A percentile compares a stretch with the other conserved stretches of the same genome.
phyloP scores from a whole-genome alignment of 2,329 filamentous ascomycete species.

The Neofusicoccum kwambonambiense region DNA sequence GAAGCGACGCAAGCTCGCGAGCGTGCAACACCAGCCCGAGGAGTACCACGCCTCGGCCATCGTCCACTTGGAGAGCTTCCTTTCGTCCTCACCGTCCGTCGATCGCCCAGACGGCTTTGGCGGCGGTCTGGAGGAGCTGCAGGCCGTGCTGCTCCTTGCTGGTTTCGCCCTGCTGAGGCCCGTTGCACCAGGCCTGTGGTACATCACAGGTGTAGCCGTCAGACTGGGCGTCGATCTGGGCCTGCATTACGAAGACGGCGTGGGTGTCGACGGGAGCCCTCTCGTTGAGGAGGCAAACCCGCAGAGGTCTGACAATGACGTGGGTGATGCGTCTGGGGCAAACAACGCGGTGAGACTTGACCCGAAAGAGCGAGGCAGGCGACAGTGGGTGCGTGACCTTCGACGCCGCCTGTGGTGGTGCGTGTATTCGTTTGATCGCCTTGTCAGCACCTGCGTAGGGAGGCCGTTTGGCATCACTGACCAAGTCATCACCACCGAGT shows the following conservation, averaged over 20 bases:
- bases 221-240: slow-evolving; percentile 88
- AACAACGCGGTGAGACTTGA: slow-evolving; percentile 39
- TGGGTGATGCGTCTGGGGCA: slow-evolving; percentile 13
- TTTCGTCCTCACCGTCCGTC: slow-evolving; percentile 62
- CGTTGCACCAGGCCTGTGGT: slow-evolving; percentile 92
- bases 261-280: slow-evolving; percentile 54
- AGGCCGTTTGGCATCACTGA: slow-evolving; percentile 94
- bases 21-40: slow-evolving; percentile 74
- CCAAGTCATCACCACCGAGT: slow-evolving; percentile 92
- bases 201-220: slow-evolving; percentile 92
- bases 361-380: slow-evolving; percentile 61
- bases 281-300: slow-evolving; percentile 37
- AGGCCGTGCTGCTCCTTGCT: slow-evolving; percentile 86
- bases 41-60: slow-evolving; percentile 96
- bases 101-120: slow-evolving; percentile 65
- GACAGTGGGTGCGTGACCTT: slow-evolving; percentile 83
- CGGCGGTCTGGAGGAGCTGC: slow-evolving; percentile 88
- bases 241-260: slow-evolving; percentile 87
- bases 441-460: slow-evolving; percentile 91
- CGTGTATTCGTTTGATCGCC: slow-evolving; percentile 90
- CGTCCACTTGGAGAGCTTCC: slow-evolving; percentile 82
- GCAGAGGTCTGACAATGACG: slow-evolving; percentile 37
- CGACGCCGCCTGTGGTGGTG: slow-evolving; percentile 93
- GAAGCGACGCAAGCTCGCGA: slow-evolving; percentile 42
- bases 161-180: slow-evolving; percentile 89